Evolutionary conservation across 1,139 yeast species (phyloP).

Genomic region (Saccharomyces hybrid): DNA sequence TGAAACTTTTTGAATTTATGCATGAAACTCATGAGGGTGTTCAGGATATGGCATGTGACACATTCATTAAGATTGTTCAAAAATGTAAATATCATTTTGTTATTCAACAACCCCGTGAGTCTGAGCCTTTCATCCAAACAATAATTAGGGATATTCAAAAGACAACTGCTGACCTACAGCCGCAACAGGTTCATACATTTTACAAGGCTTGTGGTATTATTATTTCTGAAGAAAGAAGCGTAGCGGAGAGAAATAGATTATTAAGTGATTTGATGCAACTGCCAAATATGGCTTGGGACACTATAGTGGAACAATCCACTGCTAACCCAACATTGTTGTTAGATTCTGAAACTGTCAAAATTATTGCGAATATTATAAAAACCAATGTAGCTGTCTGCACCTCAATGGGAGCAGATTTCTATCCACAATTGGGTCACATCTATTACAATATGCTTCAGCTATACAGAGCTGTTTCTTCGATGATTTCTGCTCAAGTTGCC

Average conservation of each 20-base stretch:
- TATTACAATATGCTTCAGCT: constrained; percentile 85
- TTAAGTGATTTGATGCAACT: constrained; percentile 75
- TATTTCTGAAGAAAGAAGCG: constrained; percentile 70
- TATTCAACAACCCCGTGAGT: constrained; percentile 73
- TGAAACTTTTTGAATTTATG: constrained; percentile 94
- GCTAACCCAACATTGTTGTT: constrained; percentile 78
- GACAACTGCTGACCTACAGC: constrained; percentile 87
- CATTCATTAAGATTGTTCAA: constrained; percentile 88
- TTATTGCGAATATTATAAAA: constrained; percentile 86
- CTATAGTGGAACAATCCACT: constrained; percentile 81
- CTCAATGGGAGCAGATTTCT: constrained; percentile 86
- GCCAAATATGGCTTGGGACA: constrained; percentile 92
- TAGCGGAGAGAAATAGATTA: constrained; percentile 60
- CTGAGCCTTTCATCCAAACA: constrained; percentile 89
- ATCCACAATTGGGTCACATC: constrained; percentile 78
- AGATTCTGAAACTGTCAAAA: constrained; percentile 82
- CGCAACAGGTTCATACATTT: constrained; percentile 96
- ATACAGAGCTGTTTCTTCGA: constrained; percentile 82
- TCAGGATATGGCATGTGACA: constrained; percentile 99
- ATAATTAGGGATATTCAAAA: constrained; percentile 74
- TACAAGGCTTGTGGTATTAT: constrained; percentile 97
- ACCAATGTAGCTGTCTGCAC: constrained; percentile 92
- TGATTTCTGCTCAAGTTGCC: constrained; percentile 77
- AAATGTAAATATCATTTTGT: constrained; percentile 96
- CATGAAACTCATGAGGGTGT: constrained; percentile 99